A percentile compares a stretch with the other conserved stretches of the same genome.
phyloP scores from a whole-genome alignment of 495 filamentous ascomycete species.

The Neurospora sp. region DNA sequence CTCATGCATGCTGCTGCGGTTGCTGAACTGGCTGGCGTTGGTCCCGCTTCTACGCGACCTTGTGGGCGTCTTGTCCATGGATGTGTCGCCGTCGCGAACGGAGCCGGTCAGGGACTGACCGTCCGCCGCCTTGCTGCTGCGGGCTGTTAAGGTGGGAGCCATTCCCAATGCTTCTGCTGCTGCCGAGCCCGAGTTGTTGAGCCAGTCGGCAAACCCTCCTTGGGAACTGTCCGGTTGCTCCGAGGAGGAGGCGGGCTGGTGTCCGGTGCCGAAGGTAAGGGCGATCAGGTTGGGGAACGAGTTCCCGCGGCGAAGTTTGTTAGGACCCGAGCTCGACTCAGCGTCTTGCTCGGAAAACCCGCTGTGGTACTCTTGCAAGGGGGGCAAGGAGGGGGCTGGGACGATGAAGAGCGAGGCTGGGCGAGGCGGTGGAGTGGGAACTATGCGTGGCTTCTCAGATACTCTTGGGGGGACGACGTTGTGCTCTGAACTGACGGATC shows the following conservation, averaged over 20 bases:
- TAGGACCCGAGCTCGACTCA: constrained; percentile 8
- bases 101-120: background rate
- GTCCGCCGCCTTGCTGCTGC: background rate
- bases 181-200: constrained; percentile 16
- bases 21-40: background rate
- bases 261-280: constrained; percentile 19
- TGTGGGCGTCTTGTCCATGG: constrained; percentile 23
- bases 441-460: constrained; percentile 15
- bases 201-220: constrained; percentile 24
- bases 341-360: constrained; percentile 22
- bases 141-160: background rate
- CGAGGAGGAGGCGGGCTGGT: constrained; percentile 19
- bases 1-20: background rate
- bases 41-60: constrained; percentile 10
- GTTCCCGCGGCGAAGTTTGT: constrained; percentile 31
- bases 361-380: constrained; percentile 27
- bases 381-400: constrained; percentile 12
- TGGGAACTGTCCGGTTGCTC: constrained; percentile 22
- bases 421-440: constrained; percentile 5
- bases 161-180: constrained; percentile 2
- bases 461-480: constrained; percentile 7
- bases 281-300: constrained; percentile 31
- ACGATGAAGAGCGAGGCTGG: constrained; percentile 9
- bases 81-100: constrained; percentile 5
- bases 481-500: background rate